phyloP scores from a whole-genome alignment of 805 yeast species.

The Wickerhamiella kazuoi region DNA sequence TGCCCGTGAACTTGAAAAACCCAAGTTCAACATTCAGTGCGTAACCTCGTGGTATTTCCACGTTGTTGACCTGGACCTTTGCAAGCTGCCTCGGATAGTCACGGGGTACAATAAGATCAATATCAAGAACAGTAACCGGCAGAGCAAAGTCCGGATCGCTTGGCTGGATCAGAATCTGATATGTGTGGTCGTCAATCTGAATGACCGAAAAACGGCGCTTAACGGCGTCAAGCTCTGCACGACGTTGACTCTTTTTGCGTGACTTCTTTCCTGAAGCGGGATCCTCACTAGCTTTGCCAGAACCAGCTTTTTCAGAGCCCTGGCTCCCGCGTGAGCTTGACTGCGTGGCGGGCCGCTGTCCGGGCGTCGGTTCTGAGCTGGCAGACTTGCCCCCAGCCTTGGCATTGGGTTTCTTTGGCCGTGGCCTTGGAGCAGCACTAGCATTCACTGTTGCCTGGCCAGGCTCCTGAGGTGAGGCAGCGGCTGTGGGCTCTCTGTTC shows the following conservation, averaged over 20 bases:
- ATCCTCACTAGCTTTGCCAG: no score
- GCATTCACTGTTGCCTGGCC: no score
- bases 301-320: no score
- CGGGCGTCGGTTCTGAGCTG: no score
- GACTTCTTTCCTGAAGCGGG: no score
- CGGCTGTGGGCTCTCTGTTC: no score
- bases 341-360: no score
- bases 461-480: no score
- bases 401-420: no score
- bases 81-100: constrained; percentile 38
- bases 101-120: constrained; percentile 37
- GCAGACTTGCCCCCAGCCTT: no score
- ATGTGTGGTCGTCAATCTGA: constrained; percentile 10
- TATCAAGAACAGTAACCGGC: constrained; percentile 35
- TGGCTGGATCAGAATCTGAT: constrained; percentile 23
- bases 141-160: constrained; percentile 61
- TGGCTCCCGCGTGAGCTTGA: no score
- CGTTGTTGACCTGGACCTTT: constrained; percentile 38
- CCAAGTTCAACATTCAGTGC: constrained; percentile 53
- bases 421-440: no score
- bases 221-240: constrained; percentile 11
- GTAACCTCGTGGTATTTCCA: constrained; percentile 53
- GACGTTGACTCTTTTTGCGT: not conserved
- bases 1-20: constrained; percentile 24
- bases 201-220: constrained; percentile 5